Percentiles rank a stretch among this genome's conserved stretches.
Conservation (phyloP, 2,329 filamentous ascomycete species). For the Apiospora kogelbergensis region DNA sequence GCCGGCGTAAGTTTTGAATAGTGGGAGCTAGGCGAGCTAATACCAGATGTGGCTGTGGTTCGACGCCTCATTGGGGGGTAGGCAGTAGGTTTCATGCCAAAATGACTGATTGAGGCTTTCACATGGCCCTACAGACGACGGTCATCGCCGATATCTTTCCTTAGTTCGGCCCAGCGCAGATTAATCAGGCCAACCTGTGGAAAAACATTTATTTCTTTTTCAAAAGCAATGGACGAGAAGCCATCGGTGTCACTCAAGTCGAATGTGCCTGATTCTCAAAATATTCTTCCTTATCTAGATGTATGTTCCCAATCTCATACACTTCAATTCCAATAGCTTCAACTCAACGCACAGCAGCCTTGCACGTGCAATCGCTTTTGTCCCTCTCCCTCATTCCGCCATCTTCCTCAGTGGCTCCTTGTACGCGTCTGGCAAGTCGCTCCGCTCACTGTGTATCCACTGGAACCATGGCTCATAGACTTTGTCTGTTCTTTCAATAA, state of each 20-base stretch:
- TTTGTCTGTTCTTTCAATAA: conserved; percentile 17
- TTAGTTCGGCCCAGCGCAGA: background rate
- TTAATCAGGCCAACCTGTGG: too few species aligned
- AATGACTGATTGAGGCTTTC: background rate
- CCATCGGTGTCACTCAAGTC: too few species aligned
- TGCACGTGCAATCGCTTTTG: background rate
- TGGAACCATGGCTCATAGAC: conserved; percentile 24
- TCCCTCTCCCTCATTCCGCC: background rate
- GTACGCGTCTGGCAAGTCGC: conserved; percentile 12
- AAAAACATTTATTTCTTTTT: too few species aligned
- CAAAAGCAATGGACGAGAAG: too few species aligned
- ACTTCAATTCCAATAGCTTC: too few species aligned
- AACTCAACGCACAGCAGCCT: too few species aligned
- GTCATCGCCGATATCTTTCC: background rate
- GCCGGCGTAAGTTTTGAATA: background rate
- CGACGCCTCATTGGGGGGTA: background rate
- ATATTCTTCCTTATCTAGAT: background rate
- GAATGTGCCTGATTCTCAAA: background rate
- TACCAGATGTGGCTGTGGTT: background rate
- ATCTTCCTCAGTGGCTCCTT: background rate
- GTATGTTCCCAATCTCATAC: too few species aligned
- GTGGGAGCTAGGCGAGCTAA: background rate
- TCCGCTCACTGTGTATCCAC: conserved; percentile 21
- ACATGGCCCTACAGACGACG: background rate
- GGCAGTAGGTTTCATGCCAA: background rate